Evolutionary conservation across 2,329 filamentous ascomycete genomes (phyloP).

Genomic region (Shiraia bambusicola): DNA sequence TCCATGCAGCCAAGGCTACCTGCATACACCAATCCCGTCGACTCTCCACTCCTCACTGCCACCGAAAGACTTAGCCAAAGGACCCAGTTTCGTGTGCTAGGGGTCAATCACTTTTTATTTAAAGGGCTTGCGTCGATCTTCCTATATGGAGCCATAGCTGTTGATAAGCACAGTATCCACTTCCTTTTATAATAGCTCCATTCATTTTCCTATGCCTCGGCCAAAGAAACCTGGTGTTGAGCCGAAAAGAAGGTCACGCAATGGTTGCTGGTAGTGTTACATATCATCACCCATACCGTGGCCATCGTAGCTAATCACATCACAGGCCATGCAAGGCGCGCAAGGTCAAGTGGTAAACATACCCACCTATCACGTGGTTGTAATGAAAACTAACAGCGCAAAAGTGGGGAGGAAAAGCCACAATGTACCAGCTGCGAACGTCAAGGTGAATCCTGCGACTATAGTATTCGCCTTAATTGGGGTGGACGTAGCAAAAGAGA

Average conservation of each 20-base stretch:
- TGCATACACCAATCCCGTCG: constrained; percentile 9
- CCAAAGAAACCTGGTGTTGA: constrained; percentile 65
- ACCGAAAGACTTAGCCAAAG: constrained; percentile 6
- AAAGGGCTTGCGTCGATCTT: constrained; percentile 4
- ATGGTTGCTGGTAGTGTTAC: constrained; percentile 63
- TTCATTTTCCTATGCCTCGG: constrained; percentile 57
- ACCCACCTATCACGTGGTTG: background rate
- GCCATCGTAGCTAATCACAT: constrained; percentile 12
- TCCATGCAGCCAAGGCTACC: constrained; percentile 6
- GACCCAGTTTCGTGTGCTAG: constrained; percentile 4
- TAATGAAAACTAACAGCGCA: constrained; percentile 16
- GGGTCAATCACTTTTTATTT: background rate
- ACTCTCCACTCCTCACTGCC: constrained; percentile 2
- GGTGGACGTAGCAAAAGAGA: constrained; percentile 68
- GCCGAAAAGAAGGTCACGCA: constrained; percentile 67
- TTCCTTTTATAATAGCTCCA: background rate
- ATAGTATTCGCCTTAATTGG: constrained; percentile 80
- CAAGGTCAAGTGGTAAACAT: constrained; percentile 70
- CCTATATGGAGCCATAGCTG: too few species aligned
- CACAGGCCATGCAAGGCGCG: constrained; percentile 74
- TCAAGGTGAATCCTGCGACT: constrained; percentile 74
- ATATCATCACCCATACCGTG: background rate
- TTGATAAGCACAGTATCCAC: too few species aligned
- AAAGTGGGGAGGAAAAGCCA: constrained; percentile 71
- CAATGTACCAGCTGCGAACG: constrained; percentile 71